A percentile compares a stretch with the other conserved stretches of the same genome.
Evolutionary conservation across 164 flowering plant genomes (phyloP).

Genomic region (Piper betle): DNA sequence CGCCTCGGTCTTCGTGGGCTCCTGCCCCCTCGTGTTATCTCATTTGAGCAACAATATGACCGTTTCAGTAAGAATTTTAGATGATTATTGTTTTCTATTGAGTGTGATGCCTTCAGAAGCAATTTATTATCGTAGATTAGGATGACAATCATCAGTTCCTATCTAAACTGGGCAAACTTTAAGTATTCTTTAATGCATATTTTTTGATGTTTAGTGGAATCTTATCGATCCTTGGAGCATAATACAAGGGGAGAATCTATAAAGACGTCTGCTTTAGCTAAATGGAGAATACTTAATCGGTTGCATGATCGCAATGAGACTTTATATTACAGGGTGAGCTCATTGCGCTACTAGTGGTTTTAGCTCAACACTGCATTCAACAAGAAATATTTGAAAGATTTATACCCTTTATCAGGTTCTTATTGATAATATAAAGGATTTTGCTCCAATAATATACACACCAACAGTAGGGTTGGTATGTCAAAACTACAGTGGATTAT

Average conservation of each 20-base stretch:
- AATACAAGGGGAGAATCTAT: constrained; percentile 51
- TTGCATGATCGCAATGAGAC: constrained; percentile 98
- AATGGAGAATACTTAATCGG: constrained; percentile 95
- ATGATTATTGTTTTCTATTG: neutral
- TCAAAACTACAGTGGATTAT: constrained; percentile 90
- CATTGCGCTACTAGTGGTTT: neutral
- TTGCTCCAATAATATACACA: constrained; percentile 96
- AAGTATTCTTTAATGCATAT: no score
- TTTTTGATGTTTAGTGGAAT: constrained; percentile 54
- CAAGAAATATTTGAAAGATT: no score
- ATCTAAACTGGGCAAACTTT: neutral
- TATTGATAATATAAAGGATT: constrained; percentile 82
- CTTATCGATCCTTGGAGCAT: constrained; percentile 79
- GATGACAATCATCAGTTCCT: neutral
- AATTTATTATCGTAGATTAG: neutral
- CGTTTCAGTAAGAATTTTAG: constrained; percentile 68
- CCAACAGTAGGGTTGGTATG: constrained; percentile 98
- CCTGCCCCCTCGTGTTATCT: constrained; percentile 91
- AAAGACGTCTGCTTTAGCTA: constrained; percentile 52
- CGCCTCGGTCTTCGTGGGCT: constrained; percentile 97
- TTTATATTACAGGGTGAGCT: constrained; percentile 83
- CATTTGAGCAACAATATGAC: constrained; percentile 90
- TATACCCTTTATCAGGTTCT: constrained; percentile 52
- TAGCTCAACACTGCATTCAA: constrained; percentile 1
- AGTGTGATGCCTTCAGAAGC: neutral